These are phyloP conservation scores for Clitoria ternatea DNA, from an alignment of 306 rosid genomes.

Conservation along the genomic window DNA sequence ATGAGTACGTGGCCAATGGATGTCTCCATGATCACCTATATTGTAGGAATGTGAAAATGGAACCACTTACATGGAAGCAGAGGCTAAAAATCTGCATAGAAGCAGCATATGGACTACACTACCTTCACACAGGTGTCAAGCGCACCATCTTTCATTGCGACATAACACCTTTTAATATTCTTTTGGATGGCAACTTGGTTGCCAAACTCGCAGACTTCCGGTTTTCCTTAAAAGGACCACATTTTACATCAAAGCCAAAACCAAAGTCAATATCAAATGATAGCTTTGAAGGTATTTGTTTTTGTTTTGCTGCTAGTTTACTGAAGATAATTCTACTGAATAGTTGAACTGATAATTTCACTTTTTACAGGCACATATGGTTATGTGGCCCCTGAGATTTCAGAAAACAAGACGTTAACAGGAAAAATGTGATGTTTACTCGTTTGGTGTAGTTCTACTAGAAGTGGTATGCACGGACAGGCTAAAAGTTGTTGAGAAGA, in stretches of 20 bases:
- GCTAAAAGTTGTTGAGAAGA: background rate
- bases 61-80: slow-evolving; percentile 26
- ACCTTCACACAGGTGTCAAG: slow-evolving; percentile 28
- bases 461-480: background rate
- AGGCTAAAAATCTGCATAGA: slow-evolving; percentile 28
- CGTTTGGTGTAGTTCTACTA: slow-evolving; percentile 3
- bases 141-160: background rate
- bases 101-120: slow-evolving; percentile 23
- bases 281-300: background rate
- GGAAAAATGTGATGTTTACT: slow-evolving; percentile 1
- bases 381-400: background rate
- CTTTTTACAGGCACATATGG: background rate
- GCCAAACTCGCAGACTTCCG: slow-evolving; percentile 12
- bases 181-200: slow-evolving; percentile 14
- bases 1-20: background rate
- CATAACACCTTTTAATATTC: slow-evolving; percentile 6
- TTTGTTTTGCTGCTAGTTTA: background rate
- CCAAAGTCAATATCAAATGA: background rate
- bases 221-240: background rate
- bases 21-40: background rate
- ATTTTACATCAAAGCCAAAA: background rate
- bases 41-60: background rate
- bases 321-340: background rate
- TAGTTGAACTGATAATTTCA: background rate
- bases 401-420: background rate